A percentile compares a stretch with the other conserved stretches of the same genome.
Conservation (phyloP, 495 filamentous ascomycete genomes). For the Tetracladium marchalianum region DNA sequence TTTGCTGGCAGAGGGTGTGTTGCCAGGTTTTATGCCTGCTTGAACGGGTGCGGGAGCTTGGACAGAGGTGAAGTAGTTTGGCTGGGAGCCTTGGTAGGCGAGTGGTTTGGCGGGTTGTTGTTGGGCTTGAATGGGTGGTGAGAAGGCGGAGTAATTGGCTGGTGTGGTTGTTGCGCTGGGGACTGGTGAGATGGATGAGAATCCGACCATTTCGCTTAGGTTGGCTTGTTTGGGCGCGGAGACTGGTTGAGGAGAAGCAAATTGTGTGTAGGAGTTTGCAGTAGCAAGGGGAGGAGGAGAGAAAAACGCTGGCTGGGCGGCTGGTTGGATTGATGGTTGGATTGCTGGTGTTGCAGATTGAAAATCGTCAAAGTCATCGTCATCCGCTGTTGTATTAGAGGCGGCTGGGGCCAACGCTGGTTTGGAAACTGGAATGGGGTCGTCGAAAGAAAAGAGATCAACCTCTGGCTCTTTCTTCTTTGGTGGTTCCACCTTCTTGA, state of each 20-base stretch:
- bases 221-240: constrained; percentile 70
- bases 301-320: constrained; percentile 31
- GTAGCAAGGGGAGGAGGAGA: constrained; percentile 43
- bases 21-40: constrained; percentile 18
- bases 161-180: constrained; percentile 45
- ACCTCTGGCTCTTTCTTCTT: constrained; percentile 78
- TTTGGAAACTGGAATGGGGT: constrained; percentile 37
- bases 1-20: constrained; percentile 29
- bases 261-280: constrained; percentile 57
- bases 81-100: constrained; percentile 65
- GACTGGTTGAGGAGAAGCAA: constrained; percentile 73
- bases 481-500: constrained; percentile 50
- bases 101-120: constrained; percentile 41
- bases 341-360: constrained; percentile 70
- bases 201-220: constrained; percentile 66
- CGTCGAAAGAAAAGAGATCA: constrained; percentile 86
- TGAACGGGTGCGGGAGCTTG: constrained; percentile 30
- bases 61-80: constrained; percentile 94
- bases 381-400: constrained; percentile 45
- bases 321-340: constrained; percentile 14
- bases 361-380: constrained; percentile 98
- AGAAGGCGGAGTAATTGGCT: constrained; percentile 44
- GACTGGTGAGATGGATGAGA: constrained; percentile 72
- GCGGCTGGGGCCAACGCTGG: constrained; percentile 37
- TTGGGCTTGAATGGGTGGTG: constrained; percentile 32